phyloP scores from a whole-genome alignment of 1,284 basidiomycete genomes.

The Tylopilus sp. region DNA sequence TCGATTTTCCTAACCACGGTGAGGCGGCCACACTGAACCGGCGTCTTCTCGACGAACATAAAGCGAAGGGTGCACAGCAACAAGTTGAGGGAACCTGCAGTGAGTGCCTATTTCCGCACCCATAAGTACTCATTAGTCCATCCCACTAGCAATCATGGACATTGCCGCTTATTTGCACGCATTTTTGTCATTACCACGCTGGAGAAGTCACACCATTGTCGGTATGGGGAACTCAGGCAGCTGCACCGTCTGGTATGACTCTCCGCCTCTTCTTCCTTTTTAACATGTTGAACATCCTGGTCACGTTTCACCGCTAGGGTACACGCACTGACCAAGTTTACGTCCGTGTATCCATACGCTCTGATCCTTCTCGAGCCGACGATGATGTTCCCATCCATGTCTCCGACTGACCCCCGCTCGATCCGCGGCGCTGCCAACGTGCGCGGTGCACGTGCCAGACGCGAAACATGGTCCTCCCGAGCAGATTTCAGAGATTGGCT shows the following conservation, averaged over 20 bases:
- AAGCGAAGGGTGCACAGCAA: slow-evolving; percentile 6
- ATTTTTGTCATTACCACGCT: slow-evolving; percentile 24
- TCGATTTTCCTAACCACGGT: slow-evolving; percentile 52
- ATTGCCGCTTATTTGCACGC: slow-evolving; percentile 21
- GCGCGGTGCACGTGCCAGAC: slow-evolving; percentile 25
- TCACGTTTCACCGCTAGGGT: slow-evolving; percentile 14
- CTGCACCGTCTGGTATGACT: slow-evolving; percentile 26
- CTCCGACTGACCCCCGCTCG: slow-evolving; percentile 24
- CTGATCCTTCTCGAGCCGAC: slow-evolving; percentile 32
- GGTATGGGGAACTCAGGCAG: slow-evolving; percentile 30
- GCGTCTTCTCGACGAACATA: slow-evolving; percentile 33
- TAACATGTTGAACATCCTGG: not conserved
- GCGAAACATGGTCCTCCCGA: slow-evolving; percentile 24
- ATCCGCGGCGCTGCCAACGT: slow-evolving; percentile 30
- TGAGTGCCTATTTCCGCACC: slow-evolving; percentile 10
- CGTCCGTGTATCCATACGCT: slow-evolving; percentile 13
- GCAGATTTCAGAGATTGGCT: slow-evolving; percentile 24
- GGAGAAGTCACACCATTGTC: slow-evolving; percentile 22
- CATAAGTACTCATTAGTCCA: not conserved
- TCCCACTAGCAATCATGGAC: slow-evolving; percentile 21
- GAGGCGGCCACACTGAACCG: slow-evolving; percentile 47
- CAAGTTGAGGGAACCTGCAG: slow-evolving; percentile 19
- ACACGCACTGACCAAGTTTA: slow-evolving; percentile 20
- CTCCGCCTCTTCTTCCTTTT: not conserved
- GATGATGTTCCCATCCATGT: slow-evolving; percentile 30